Conservation (phyloP, 2,329 filamentous ascomycete species). For the Cladobotryum mycophilum region DNA sequence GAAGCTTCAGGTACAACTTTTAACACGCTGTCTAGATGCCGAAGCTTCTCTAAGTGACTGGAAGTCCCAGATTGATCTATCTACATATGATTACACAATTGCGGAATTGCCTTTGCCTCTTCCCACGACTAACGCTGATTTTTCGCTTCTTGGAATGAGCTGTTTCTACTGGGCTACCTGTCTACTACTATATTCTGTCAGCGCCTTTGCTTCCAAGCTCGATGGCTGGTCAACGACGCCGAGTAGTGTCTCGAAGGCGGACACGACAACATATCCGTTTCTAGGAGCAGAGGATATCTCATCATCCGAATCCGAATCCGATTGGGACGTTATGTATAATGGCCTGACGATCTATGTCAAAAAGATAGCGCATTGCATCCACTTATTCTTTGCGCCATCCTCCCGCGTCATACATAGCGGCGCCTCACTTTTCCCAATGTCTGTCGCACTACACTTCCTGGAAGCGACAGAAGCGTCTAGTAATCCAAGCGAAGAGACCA, state of each 20-base stretch:
- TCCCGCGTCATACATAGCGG: neutral
- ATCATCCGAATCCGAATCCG: no score
- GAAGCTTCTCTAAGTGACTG: neutral
- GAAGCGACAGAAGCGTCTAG: neutral
- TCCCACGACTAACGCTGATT: constrained; percentile 3
- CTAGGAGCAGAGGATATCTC: no score
- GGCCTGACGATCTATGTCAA: neutral
- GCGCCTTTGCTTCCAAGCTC: neutral
- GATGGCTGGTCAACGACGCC: neutral
- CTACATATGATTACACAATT: neutral
- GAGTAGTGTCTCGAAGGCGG: no score
- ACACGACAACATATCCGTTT: no score
- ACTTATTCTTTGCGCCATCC: constrained; percentile 6
- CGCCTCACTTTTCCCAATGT: neutral
- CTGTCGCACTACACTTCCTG: neutral
- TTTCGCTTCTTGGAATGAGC: constrained; percentile 5
- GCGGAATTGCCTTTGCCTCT: neutral
- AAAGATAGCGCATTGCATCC: neutral
- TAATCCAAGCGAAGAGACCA: neutral
- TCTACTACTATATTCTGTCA: constrained; percentile 4
- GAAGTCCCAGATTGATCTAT: constrained; percentile 1
- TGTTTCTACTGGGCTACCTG: constrained; percentile 2
- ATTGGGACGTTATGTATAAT: no score
- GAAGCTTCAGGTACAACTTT: neutral
- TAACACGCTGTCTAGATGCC: neutral